Conservation (phyloP, 2,329 filamentous ascomycete genomes). For the Aspergillus fijiensis region DNA sequence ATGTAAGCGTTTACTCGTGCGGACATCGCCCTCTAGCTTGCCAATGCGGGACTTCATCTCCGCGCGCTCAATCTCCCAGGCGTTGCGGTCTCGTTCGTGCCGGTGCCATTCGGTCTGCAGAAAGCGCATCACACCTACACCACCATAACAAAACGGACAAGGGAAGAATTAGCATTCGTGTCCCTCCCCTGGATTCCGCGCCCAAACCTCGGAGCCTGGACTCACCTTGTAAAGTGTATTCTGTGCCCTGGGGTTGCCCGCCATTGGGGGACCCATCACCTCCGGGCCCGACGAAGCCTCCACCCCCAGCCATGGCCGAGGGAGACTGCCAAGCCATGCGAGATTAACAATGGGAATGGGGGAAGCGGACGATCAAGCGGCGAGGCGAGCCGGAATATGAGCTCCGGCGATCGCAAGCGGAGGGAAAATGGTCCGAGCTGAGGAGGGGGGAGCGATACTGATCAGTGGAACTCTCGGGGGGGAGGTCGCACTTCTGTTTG, state of each 20-base stretch:
- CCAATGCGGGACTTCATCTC: constrained; percentile 99
- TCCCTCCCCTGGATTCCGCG: background rate
- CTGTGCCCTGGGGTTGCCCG: constrained; percentile 61
- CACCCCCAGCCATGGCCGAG: constrained; percentile 59
- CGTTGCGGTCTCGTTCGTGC: constrained; percentile 94
- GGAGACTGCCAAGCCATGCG: constrained; percentile 71
- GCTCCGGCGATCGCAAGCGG: constrained; percentile 5
- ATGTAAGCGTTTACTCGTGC: constrained; percentile 83
- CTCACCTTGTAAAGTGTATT: constrained; percentile 71
- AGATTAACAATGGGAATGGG: constrained; percentile 15
- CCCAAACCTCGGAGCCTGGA: background rate
- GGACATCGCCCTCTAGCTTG: constrained; percentile 82
- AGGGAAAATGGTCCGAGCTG: background rate
- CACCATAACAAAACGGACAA: background rate
- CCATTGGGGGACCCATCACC: constrained; percentile 44
- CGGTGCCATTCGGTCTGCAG: constrained; percentile 99
- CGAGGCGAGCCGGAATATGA: constrained; percentile 1
- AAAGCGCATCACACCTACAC: constrained; percentile 92
- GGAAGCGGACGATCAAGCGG: background rate
- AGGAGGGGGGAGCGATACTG: constrained; percentile 5
- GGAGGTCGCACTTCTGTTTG: constrained; percentile 15
- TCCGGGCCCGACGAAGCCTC: constrained; percentile 51
- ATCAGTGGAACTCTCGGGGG: constrained; percentile 1
- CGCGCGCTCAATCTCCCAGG: constrained; percentile 98
- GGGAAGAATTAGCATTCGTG: constrained; percentile 22